Base-by-base conservation (phyloP, 345 rosid genomes). In the Populus tremula region DNA sequence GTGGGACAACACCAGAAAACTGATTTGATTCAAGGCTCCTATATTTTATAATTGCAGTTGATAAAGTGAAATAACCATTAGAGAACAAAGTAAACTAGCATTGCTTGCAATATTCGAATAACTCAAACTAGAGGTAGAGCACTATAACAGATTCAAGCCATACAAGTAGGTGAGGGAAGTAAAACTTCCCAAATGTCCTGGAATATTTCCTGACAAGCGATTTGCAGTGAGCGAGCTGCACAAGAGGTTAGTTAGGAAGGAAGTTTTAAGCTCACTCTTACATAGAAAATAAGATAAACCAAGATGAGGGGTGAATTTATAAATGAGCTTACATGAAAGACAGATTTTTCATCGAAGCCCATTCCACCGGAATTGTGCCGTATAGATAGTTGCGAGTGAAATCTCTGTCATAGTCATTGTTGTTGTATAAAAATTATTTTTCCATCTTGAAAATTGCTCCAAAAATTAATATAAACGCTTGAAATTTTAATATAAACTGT, bases 151-250 rank as follows among this genome's bases (percentile, higher is more conserved):
- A 3, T 47, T 23, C 2, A 35, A n/a, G 11, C 33, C 70, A 6
- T 77, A 77, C 80, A 77, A 45, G 69, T 77, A 77, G 10, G 67
- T 62, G 31, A 77, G 80, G 61, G 16, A 21, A 2, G 70, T 61
- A 41, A 77, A 38, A 14, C n/a, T 77, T 41, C 69, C 80, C 62
- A 70, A 45, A 11, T 70, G 29, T 7, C 8, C 31, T 8, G 80
- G 80, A 18, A 77, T 70, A 5, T 43, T 10, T 59, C 80, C 80
- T 43, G 80, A 50, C 50, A 77, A 33, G 29, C 53, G 54, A 35
- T 77, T 77, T 12, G 47, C 70, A 39, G 49, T 8, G 14, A 77
- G 18, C 16, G 80, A 77, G 47, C 80, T 77, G 80, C 70, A 56
- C 6, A 18, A 39, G 2, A 1, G 43, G 43, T 39, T 39, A 1